Base-by-base conservation (phyloP, 2,329 filamentous ascomycete genomes). In the Apiospora arundinis region DNA sequence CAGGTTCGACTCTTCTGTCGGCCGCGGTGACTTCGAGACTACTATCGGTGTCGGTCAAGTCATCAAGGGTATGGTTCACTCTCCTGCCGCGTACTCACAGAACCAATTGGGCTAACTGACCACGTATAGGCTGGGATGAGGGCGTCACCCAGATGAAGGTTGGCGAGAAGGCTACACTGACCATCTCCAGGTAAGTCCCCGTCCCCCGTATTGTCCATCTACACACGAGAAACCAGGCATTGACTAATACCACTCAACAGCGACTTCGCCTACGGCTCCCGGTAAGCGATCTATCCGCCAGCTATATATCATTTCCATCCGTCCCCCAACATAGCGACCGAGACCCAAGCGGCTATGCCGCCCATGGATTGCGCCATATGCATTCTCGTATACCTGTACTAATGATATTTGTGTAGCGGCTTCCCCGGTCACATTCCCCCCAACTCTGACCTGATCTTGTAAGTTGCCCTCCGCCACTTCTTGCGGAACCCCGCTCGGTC, bases 1-100 rank as follows among this genome's bases (percentile, higher is more conserved):
- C 77, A 97, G 95, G 83, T 98, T 99, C 85, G 96, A 98, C 85
- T 93, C 91, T 73, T 97, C 95, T 23, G 87, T 92, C 74, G 91
- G 91, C 73, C 90, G 93, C 70, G 92, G 91, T 68, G 90, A 94
- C 81, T 95, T 98, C 80, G 85, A 90, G 73, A 92, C 91, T 74
- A 80, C 83, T 72, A 98, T 99, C 82, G 96, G 96, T 69, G 86
- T 92, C 75, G 94, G 94, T 70, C 87, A 89, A 79, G 93, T 98
- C 79, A 98, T 99, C 85, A 90, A 89, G 86, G 95, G 95, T 96
- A 87, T 67, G 40, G 28, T n/a, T 28, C n/a, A 67, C 23, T 14
- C 12, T 45, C 4, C 42, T n/a, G 7, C 21, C 28, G 28, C 7
- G 40, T 67, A 12, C 42, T 67, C 40, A 14, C 18, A 40, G 21